A percentile compares a stretch with the other conserved stretches of the same genome.
phyloP scores from a whole-genome alignment of 2,329 filamentous ascomycete species.

The Diplocarpon rosae region DNA sequence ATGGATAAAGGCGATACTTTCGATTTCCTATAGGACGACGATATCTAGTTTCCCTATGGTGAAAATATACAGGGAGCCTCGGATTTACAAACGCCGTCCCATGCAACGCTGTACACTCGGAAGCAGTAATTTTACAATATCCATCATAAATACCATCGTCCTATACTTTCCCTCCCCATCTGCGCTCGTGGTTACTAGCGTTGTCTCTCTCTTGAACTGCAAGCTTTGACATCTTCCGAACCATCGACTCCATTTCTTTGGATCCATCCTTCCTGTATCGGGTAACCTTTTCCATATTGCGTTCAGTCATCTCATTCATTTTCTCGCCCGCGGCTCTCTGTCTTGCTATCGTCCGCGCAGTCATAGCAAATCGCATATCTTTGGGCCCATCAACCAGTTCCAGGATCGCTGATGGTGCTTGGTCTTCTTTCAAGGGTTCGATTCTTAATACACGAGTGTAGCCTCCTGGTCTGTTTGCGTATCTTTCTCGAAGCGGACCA shows the following conservation, averaged over 20 bases:
- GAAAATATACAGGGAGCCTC: constrained; percentile 1
- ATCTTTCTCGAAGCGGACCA: constrained; percentile 68
- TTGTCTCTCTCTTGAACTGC: constrained; percentile 26
- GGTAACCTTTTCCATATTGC: constrained; percentile 78
- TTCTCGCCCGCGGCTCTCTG: constrained; percentile 43
- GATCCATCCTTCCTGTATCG: constrained; percentile 58
- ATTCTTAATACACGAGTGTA: constrained; percentile 93
- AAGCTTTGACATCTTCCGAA: constrained; percentile 33
- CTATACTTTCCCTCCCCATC: constrained; percentile 13
- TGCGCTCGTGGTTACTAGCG: constrained; percentile 16
- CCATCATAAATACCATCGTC: not conserved
- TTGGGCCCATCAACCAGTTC: constrained; percentile 90
- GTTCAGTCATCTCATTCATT: constrained; percentile 59
- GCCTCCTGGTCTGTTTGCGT: constrained; percentile 68
- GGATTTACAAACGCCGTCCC: constrained; percentile 8
- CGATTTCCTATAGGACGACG: constrained; percentile 63
- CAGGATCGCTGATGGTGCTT: constrained; percentile 81
- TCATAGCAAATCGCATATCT: constrained; percentile 92
- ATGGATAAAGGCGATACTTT: constrained; percentile 80
- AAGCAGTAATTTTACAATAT: constrained; percentile 4
- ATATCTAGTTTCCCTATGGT: not conserved
- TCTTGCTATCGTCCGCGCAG: constrained; percentile 69
- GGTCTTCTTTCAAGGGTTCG: constrained; percentile 77
- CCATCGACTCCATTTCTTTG: constrained; percentile 55
- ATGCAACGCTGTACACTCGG: constrained; percentile 10